phyloP scores from a whole-genome alignment of 1,284 basidiomycete species.

The Melampsora americana region DNA sequence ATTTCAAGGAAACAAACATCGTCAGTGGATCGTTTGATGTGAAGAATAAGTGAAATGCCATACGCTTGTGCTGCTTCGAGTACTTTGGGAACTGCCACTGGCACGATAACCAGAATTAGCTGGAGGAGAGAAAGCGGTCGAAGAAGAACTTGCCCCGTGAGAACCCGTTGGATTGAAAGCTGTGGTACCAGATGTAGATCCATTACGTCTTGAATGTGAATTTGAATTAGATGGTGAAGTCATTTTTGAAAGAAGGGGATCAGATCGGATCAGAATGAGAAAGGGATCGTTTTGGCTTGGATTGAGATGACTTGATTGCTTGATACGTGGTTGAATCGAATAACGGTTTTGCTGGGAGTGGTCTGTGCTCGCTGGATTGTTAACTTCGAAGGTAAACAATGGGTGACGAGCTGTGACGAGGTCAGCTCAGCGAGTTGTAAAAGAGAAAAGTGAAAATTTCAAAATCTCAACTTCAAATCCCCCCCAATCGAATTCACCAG shows the following conservation, averaged over 20 bases:
- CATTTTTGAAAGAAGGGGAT: neutral
- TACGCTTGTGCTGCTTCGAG: constrained; percentile 22
- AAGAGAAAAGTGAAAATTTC: too few relatives aligned
- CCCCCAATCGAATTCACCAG: too few relatives aligned
- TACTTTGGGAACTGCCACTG: constrained; percentile 29
- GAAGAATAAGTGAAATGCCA: neutral
- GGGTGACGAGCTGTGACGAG: too few relatives aligned
- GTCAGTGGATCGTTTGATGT: neutral
- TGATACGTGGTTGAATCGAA: too few relatives aligned
- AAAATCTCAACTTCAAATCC: too few relatives aligned
- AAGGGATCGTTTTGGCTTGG: too few relatives aligned
- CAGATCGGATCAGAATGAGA: too few relatives aligned
- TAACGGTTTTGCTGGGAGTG: too few relatives aligned
- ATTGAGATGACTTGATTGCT: too few relatives aligned
- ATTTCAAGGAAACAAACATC: constrained; percentile 6
- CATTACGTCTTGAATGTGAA: constrained; percentile 3
- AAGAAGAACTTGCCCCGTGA: neutral
- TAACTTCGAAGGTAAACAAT: too few relatives aligned
- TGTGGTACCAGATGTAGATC: constrained; percentile 5
- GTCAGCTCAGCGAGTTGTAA: too few relatives aligned
- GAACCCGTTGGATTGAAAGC: constrained; percentile 12
- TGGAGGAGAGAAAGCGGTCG: neutral
- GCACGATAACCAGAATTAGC: constrained; percentile 7
- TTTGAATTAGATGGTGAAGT: neutral
- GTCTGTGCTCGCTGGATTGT: too few relatives aligned